Conservation (phyloP, 2,329 filamentous ascomycete genomes). For the Pestalotiopsis sp. region DNA sequence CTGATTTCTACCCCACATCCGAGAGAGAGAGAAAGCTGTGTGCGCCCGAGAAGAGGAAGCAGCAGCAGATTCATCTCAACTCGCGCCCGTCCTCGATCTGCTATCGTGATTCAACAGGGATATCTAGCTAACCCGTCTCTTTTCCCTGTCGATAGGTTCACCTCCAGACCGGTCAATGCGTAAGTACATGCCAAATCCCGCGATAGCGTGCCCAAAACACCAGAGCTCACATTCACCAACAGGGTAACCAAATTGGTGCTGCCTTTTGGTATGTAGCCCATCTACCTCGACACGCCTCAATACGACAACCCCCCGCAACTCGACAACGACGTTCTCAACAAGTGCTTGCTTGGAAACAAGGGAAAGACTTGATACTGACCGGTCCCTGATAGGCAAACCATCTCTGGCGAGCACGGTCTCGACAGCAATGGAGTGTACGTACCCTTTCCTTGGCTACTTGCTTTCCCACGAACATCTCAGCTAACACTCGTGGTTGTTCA, state of each 20-base stretch:
- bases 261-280: conserved; percentile 80
- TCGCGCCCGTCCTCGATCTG: not conserved
- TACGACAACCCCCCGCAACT: not conserved
- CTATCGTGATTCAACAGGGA: not conserved
- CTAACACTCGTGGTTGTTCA: conserved; percentile 41
- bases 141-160: conserved; percentile 75
- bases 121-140: conserved; percentile 51
- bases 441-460: conserved; percentile 13
- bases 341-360: not conserved
- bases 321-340: not conserved
- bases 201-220: conserved; percentile 15
- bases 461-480: not conserved
- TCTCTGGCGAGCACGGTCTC: conserved; percentile 91
- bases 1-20: conserved; percentile 30
- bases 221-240: conserved; percentile 34
- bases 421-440: conserved; percentile 95
- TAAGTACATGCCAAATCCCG: conserved; percentile 54
- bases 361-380: not conserved
- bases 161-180: conserved; percentile 99
- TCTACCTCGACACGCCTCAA: conserved; percentile 11
- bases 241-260: conserved; percentile 99
- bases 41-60: not conserved
- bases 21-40: not conserved
- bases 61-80: not conserved
- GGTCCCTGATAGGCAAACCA: conserved; percentile 64